A percentile compares a stretch with the other conserved stretches of the same genome.
Conservation (phyloP, 176 grass and related monocot genomes). For the Eleusine indica region DNA sequence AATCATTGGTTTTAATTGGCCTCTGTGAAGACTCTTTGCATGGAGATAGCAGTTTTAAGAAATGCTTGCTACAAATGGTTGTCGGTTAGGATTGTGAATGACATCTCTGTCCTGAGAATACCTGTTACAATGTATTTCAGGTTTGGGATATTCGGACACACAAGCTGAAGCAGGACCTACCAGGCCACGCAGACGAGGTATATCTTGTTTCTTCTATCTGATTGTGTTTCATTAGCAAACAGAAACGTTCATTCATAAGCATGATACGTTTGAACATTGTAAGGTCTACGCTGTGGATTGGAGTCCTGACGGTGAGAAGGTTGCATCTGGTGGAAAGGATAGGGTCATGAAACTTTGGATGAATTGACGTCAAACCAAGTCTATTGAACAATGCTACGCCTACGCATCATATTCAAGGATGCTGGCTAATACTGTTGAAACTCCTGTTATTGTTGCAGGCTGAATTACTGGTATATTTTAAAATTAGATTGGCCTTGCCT, state of each 20-base stretch:
- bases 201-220: constrained; percentile 8
- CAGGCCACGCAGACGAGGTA: constrained; percentile 60
- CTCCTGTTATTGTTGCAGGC: not conserved
- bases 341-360: constrained; percentile 90
- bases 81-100: not conserved
- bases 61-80: not conserved
- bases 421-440: not conserved
- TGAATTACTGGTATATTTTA: not conserved
- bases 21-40: not conserved
- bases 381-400: not conserved
- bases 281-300: constrained; percentile 59
- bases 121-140: constrained; percentile 30
- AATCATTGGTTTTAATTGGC: not conserved
- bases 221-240: not conserved
- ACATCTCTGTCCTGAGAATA: not conserved
- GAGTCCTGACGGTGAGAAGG: constrained; percentile 72
- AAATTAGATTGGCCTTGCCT: not conserved
- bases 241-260: not conserved
- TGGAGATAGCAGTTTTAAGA: not conserved
- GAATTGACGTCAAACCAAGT: constrained; percentile 46
- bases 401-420: not conserved
- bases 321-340: constrained; percentile 90
- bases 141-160: constrained; percentile 63
- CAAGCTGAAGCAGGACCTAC: constrained; percentile 61
- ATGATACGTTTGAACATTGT: not conserved